phyloP scores from a whole-genome alignment of 345 rosid species.

The Hibiscus mutabilis region DNA sequence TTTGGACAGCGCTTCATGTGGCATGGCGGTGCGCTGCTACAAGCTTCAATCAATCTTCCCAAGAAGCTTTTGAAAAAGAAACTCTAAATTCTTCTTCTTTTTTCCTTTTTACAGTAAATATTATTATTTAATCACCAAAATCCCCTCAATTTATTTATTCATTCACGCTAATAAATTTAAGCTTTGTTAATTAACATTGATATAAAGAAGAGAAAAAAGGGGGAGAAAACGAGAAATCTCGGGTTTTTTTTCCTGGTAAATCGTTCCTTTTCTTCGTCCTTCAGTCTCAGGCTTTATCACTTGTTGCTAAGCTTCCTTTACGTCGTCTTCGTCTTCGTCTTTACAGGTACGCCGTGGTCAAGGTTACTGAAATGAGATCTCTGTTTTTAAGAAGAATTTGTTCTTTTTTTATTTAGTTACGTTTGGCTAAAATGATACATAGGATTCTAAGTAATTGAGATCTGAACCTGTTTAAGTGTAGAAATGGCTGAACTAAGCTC shows the following conservation, averaged over 20 bases:
- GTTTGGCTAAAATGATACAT: no score
- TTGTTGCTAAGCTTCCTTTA: neutral
- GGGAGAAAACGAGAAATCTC: neutral
- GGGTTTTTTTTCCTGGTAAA: neutral
- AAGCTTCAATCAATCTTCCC: neutral
- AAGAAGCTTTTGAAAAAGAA: neutral
- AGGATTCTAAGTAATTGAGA: neutral
- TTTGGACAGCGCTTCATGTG: slow-evolving; percentile 6
- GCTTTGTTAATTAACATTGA: no score
- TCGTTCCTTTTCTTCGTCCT: slow-evolving; percentile 3
- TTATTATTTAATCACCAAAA: no score
- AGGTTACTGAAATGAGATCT: neutral
- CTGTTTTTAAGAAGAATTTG: neutral
- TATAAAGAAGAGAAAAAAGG: neutral
- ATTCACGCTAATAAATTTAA: neutral
- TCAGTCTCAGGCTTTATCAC: neutral
- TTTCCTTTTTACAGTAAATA: neutral
- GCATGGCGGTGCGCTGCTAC: neutral
- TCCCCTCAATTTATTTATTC: neutral
- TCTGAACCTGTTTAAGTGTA: neutral
- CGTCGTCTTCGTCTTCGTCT: no score
- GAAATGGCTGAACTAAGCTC: neutral
- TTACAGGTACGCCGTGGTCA: neutral
- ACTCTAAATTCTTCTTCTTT: neutral
- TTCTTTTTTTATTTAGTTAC: no score